Base-by-base conservation (phyloP, 2,329 filamentous ascomycete species). In the Pyrenochaeta sp. region DNA sequence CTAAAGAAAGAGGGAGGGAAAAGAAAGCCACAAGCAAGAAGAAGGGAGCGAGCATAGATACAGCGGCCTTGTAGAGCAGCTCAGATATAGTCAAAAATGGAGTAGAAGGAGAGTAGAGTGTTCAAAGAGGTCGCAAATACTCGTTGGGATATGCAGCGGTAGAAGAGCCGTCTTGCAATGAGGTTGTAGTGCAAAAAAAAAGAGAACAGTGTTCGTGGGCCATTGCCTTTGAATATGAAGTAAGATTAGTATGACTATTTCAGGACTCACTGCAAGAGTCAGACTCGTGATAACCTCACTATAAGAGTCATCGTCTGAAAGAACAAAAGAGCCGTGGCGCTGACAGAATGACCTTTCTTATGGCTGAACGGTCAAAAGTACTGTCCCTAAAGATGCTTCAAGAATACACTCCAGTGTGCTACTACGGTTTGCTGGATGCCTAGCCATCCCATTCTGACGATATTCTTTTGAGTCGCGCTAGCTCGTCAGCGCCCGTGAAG, bases 401-500 rank as follows among this genome's bases (percentile, higher is more conserved):
- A 10, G 30, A 32, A 32, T 5, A 22, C 5, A 19, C 39, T 42
- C 25, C 40, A 7, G 25, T 5, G 40, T 9, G 4, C 22, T 43
- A 25, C 8, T 10, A 43, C 13, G 10, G 19, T 25, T 25, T 15
- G 4, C 19, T 15, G 13, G 45, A 47, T 2, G 15, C 12, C 65
- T 62, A 67, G 13, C 64, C 66, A 15, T 66, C 46, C 72, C 71
- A 76, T 1, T 62, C 48, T 2, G 59, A 47, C 49, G 69, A 72
- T 1, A 74, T 62, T 0, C 46, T 37, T 4, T 52, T 50, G 4
- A 91, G 69, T 54, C 86, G 80, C 43, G 78, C 67, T 72, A 88
- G 90, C 67, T 92, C 89, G 13, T 81, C 77, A 2, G 88, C 81
- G 0, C 83, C 84, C 0, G 84, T 86, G 67, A 95, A 94, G 28